A percentile compares a stretch with the other conserved stretches of the same genome.
Evolutionary conservation across 129 eudicot genomes (phyloP).

Genomic region (Pulicaria dysenterica): DNA sequence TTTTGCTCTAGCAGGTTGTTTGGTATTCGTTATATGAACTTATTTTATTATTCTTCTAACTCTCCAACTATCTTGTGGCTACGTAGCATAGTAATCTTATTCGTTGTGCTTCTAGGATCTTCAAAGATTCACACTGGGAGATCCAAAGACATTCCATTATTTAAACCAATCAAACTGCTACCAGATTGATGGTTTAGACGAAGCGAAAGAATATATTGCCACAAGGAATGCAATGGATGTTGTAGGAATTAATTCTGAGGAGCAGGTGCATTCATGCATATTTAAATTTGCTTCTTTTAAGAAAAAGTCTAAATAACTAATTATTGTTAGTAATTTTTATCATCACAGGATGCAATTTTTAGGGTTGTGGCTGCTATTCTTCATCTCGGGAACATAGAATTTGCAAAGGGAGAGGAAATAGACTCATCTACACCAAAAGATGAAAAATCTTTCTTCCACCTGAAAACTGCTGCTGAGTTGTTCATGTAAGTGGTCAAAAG

Average conservation of each 20-base stretch:
- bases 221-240: constrained; percentile 92
- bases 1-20: no score
- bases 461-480: constrained; percentile 78
- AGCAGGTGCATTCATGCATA: constrained; percentile 57
- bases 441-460: constrained; percentile 81
- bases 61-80: constrained; percentile 8
- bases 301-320: constrained; percentile 10
- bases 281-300: background rate
- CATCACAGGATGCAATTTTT: constrained; percentile 79
- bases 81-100: background rate
- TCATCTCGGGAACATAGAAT: constrained; percentile 90
- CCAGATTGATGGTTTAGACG: constrained; percentile 76
- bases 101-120: constrained; percentile 46
- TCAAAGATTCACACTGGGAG: constrained; percentile 69
- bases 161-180: constrained; percentile 84
- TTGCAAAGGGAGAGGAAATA: constrained; percentile 73
- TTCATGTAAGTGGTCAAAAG: constrained; percentile 55
- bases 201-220: constrained; percentile 66
- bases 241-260: constrained; percentile 80
- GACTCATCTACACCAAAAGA: constrained; percentile 92
- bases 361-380: constrained; percentile 92
- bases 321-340: constrained; percentile 8
- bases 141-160: constrained; percentile 78
- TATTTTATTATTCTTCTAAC: constrained; percentile 5
- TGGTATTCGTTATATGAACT: no score